A percentile compares a stretch with the other conserved stretches of the same genome.
These are phyloP conservation scores for Raphanus sativus DNA, from an alignment of 345 rosid genomes.

Conservation along the genomic window DNA sequence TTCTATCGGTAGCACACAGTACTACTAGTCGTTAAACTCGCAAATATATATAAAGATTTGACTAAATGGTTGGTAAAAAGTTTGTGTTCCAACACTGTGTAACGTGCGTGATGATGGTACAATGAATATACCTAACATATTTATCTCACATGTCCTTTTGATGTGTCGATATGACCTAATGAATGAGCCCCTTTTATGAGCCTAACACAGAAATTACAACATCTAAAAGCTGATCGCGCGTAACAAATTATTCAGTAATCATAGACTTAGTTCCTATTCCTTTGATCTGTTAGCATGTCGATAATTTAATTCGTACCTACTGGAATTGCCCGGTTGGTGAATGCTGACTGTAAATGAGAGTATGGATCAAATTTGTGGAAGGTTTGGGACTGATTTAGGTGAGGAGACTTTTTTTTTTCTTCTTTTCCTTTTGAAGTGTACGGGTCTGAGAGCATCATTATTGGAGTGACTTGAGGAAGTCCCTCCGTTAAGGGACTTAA, in stretches of 20 bases:
- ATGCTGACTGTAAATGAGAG: neutral
- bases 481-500: too few species aligned
- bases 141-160: conserved; percentile 8
- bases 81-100: neutral
- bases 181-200: neutral
- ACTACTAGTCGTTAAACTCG: neutral
- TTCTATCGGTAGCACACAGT: too few species aligned
- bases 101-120: conserved; percentile 5
- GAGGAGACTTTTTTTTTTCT: neutral
- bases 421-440: neutral
- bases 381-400: neutral
- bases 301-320: conserved; percentile 4
- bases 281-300: neutral
- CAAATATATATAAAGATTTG: neutral
- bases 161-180: conserved; percentile 3
- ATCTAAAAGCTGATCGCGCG: neutral
- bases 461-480: too few species aligned
- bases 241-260: neutral
- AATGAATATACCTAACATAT: conserved; percentile 20
- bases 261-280: neutral
- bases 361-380: neutral
- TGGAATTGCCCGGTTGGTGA: neutral
- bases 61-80: neutral
- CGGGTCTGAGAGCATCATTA: too few species aligned
- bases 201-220: neutral